Conservation (phyloP, 176 grass and related monocot genomes). For the Oryza meyeriana region DNA sequence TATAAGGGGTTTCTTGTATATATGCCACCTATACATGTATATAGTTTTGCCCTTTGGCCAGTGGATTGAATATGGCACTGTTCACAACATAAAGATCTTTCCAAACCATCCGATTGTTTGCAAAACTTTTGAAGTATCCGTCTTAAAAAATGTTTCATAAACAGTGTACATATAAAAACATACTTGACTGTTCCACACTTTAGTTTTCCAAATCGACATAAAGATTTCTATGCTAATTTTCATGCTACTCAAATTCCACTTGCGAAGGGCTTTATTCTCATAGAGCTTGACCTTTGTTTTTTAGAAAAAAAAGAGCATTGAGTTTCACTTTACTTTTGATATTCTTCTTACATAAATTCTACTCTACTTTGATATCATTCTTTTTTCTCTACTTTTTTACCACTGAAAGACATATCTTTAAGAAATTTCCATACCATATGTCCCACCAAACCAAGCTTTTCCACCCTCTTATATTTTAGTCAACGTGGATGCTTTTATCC, state of each 20-base stretch:
- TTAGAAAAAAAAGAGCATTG: neutral
- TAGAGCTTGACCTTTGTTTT: neutral
- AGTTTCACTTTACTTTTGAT: neutral
- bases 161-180: neutral
- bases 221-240: neutral
- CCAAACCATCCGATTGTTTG: neutral
- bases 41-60: too few relatives aligned
- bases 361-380: neutral
- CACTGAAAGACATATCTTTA: neutral
- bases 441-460: neutral
- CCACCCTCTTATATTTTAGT: neutral
- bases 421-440: neutral
- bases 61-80: too few relatives aligned
- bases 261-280: neutral
- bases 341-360: neutral
- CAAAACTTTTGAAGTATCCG: neutral
- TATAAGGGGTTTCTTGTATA: too few relatives aligned
- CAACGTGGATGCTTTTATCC: neutral
- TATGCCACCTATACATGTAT: too few relatives aligned
- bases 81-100: neutral
- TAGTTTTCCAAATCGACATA: neutral
- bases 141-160: neutral
- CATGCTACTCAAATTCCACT: neutral
- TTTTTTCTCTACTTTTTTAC: neutral
- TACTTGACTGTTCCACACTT: neutral